Evolutionary conservation across 495 filamentous ascomycete genomes (phyloP).

Genomic region (Aspergillus sparsus): DNA sequence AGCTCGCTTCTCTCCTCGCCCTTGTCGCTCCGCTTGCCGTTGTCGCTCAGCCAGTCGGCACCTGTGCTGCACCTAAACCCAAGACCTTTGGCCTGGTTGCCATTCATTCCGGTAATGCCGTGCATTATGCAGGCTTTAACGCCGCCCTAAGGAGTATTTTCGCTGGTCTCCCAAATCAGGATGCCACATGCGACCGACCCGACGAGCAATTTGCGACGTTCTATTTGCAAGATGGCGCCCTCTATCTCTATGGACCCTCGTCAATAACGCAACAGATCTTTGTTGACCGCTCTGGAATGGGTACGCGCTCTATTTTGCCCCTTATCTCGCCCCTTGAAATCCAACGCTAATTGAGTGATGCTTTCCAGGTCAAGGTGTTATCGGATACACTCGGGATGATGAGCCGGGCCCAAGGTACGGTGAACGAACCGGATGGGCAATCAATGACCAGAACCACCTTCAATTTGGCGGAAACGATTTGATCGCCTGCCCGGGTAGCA

Average conservation of each 20-base stretch:
- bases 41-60: slow-evolving; percentile 28
- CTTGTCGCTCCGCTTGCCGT: slow-evolving; percentile 29
- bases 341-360: slow-evolving; percentile 11
- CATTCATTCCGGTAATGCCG: slow-evolving; percentile 46
- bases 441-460: slow-evolving; percentile 43
- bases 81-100: slow-evolving; percentile 48
- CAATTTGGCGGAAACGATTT: slow-evolving; percentile 44
- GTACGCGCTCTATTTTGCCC: slow-evolving; percentile 21
- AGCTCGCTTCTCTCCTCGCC: slow-evolving; percentile 28
- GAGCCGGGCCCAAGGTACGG: slow-evolving; percentile 37
- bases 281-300: slow-evolving; percentile 57
- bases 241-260: slow-evolving; percentile 46
- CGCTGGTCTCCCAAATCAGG: slow-evolving; percentile 40
- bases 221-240: slow-evolving; percentile 46
- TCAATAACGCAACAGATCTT: slow-evolving; percentile 48
- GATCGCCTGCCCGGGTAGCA: slow-evolving; percentile 52
- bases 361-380: slow-evolving; percentile 46
- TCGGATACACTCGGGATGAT: slow-evolving; percentile 51
- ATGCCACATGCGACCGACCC: slow-evolving; percentile 47
- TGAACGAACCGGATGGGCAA: slow-evolving; percentile 47
- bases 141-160: slow-evolving; percentile 48
- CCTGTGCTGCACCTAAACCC: slow-evolving; percentile 12
- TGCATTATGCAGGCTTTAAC: slow-evolving; percentile 44
- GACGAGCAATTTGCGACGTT: slow-evolving; percentile 46
- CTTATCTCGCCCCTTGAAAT: not conserved